Conservation (phyloP, 352 stramenopile genomes). For the Pythium brachiatum region DNA sequence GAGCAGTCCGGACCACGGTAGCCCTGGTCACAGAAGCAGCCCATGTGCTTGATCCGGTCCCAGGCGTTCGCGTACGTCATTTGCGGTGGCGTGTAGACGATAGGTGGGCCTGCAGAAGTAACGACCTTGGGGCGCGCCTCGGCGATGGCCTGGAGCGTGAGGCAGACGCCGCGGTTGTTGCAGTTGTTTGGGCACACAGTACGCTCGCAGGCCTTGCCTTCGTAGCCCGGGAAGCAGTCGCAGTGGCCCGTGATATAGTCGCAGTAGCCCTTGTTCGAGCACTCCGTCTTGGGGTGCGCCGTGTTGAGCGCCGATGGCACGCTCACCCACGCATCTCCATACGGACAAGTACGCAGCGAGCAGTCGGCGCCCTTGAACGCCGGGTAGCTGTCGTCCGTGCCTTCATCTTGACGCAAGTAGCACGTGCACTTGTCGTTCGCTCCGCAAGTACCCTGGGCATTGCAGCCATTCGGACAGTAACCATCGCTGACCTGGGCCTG, state of each 20-base stretch:
- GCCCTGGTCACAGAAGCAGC: constrained; percentile 93
- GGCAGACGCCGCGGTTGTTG: constrained; percentile 91
- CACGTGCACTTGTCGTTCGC: constrained; percentile 92
- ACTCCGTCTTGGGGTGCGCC: constrained; percentile 85
- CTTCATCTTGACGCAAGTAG: constrained; percentile 77
- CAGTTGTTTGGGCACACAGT: constrained; percentile 95
- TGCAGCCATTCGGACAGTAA: constrained; percentile 85
- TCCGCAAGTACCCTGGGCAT: constrained; percentile 81
- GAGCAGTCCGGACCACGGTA: constrained; percentile 95
- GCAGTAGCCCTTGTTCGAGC: constrained; percentile 92
- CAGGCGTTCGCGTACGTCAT: constrained; percentile 64
- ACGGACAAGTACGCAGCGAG: constrained; percentile 75
- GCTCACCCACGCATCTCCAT: constrained; percentile 62
- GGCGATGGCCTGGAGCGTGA: constrained; percentile 88
- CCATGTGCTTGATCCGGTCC: constrained; percentile 92
- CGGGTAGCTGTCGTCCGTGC: constrained; percentile 34
- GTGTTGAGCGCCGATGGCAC: constrained; percentile 59
- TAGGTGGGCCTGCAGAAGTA: neutral
- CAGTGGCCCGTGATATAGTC: constrained; percentile 90
- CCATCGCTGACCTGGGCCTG: constrained; percentile 30
- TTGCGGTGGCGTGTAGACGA: neutral
- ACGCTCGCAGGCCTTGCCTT: constrained; percentile 89
- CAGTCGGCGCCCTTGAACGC: constrained; percentile 77
- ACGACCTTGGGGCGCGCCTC: constrained; percentile 15
- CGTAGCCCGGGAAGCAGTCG: constrained; percentile 88